Conservation (phyloP, 208 protist genomes). For the Trypanosoma cruzi region DNA sequence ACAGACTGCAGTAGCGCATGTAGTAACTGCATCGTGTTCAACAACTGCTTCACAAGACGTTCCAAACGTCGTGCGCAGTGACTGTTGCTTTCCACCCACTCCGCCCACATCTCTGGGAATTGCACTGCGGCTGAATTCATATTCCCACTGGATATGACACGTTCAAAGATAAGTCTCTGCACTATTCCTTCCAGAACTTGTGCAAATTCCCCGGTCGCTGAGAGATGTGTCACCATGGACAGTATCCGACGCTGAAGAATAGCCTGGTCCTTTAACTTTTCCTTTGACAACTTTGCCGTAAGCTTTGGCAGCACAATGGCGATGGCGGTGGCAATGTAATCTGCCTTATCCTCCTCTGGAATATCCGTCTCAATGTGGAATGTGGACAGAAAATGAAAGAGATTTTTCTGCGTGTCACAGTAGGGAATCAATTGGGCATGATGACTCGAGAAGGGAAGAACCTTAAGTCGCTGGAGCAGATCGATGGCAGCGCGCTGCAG, state of each 20-base stretch:
- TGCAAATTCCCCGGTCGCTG: slow-evolving; percentile 35
- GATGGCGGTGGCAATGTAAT: slow-evolving; percentile 76
- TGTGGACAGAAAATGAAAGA: slow-evolving; percentile 80
- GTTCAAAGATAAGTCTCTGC: slow-evolving; percentile 65
- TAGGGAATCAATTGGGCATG: slow-evolving; percentile 74
- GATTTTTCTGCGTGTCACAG: slow-evolving; percentile 71
- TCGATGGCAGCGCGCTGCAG: slow-evolving; percentile 80
- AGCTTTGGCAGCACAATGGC: slow-evolving; percentile 81
- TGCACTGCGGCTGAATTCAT: slow-evolving; percentile 16
- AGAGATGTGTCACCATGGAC: slow-evolving; percentile 70
- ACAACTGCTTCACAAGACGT: slow-evolving; percentile 58
- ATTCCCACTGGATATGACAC: slow-evolving; percentile 28
- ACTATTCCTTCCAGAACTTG: slow-evolving; percentile 71
- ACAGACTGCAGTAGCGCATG: slow-evolving; percentile 67
- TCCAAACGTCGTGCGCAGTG: slow-evolving; percentile 53
- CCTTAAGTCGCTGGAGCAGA: slow-evolving; percentile 75
- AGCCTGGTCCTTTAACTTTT: slow-evolving; percentile 79
- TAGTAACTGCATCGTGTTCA: slow-evolving; percentile 60
- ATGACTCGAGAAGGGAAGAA: slow-evolving; percentile 65
- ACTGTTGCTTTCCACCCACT: slow-evolving; percentile 15
- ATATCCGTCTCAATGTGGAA: slow-evolving; percentile 83
- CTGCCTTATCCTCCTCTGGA: slow-evolving; percentile 42
- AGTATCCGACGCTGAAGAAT: slow-evolving; percentile 82
- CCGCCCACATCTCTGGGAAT: slow-evolving; percentile 34
- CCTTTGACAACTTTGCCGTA: slow-evolving; percentile 61